Evolutionary conservation across 345 rosid species (phyloP).

Genomic region (Pistacia integerrima): DNA sequence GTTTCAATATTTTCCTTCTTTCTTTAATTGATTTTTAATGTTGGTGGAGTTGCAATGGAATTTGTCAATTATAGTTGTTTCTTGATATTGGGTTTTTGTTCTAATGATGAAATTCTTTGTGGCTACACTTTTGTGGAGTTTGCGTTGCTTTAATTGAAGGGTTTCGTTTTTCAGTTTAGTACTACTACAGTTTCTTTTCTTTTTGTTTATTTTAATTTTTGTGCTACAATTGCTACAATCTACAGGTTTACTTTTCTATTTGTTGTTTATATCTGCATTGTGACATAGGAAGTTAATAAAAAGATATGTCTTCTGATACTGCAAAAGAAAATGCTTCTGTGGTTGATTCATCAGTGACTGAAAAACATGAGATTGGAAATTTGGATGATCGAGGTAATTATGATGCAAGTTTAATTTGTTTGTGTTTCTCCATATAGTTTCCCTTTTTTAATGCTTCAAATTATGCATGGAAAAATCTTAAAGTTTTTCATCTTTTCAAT

Average conservation of each 20-base stretch:
- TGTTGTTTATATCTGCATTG: conserved; percentile 14
- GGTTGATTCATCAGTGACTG: conserved; percentile 85
- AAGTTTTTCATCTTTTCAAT: neutral
- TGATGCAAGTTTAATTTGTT: conserved; percentile 1
- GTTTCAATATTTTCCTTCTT: too few relatives aligned
- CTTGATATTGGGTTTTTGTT: too few relatives aligned
- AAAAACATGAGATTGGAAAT: conserved; percentile 69
- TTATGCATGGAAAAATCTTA: neutral
- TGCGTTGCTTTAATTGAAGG: too few relatives aligned
- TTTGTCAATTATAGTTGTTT: too few relatives aligned
- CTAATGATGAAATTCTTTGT: too few relatives aligned
- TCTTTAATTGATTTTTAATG: too few relatives aligned
- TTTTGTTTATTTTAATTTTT: too few relatives aligned
- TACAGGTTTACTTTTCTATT: conserved; percentile 4
- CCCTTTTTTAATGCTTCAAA: neutral
- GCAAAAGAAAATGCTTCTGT: conserved; percentile 85
- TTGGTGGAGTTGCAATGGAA: too few relatives aligned
- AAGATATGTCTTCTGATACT: conserved; percentile 83
- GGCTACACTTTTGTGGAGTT: too few relatives aligned
- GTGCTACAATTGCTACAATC: neutral
- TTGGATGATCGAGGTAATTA: conserved; percentile 73
- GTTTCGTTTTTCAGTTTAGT: too few relatives aligned
- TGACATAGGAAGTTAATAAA: conserved; percentile 26
- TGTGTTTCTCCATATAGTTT: neutral
- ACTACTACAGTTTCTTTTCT: neutral